phyloP scores from a whole-genome alignment of 306 rosid genomes.

The Ormosia emarginata region DNA sequence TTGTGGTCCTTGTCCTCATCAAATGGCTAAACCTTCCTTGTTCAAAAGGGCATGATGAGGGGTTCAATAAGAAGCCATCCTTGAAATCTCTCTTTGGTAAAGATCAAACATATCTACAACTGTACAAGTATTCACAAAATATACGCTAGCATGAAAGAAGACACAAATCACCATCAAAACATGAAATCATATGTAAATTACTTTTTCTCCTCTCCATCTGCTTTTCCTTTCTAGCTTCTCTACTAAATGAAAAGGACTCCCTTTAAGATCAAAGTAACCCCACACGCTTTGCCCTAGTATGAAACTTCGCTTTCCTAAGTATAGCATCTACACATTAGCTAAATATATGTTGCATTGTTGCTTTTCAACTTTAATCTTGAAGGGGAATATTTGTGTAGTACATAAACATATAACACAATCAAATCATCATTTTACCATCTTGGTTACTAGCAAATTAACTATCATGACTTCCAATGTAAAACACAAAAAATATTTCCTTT shows the following conservation, averaged over 20 bases:
- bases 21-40: slow-evolving; percentile 39
- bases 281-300: slow-evolving; percentile 34
- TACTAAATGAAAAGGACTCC: slow-evolving; percentile 20
- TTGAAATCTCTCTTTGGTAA: slow-evolving; percentile 19
- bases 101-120: neutral
- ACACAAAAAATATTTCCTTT: neutral
- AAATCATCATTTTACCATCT: neutral
- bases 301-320: slow-evolving; percentile 36
- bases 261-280: slow-evolving; percentile 28
- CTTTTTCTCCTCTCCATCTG: slow-evolving; percentile 4
- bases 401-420: slow-evolving; percentile 19
- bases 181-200: neutral
- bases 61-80: neutral
- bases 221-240: slow-evolving; percentile 26
- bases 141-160: slow-evolving; percentile 17
- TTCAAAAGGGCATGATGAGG: slow-evolving; percentile 59
- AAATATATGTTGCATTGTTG: neutral
- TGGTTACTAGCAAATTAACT: neutral
- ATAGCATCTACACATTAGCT: slow-evolving; percentile 13
- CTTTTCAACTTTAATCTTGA: slow-evolving; percentile 22
- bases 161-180: slow-evolving; percentile 15
- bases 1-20: slow-evolving; percentile 58
- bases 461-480: neutral
- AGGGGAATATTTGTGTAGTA: neutral
- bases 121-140: neutral